Evolutionary conservation across 805 yeast species (phyloP), one percentile per base, ranked within the genome.

Genomic region (Kazachstania psychrophila): DNA sequence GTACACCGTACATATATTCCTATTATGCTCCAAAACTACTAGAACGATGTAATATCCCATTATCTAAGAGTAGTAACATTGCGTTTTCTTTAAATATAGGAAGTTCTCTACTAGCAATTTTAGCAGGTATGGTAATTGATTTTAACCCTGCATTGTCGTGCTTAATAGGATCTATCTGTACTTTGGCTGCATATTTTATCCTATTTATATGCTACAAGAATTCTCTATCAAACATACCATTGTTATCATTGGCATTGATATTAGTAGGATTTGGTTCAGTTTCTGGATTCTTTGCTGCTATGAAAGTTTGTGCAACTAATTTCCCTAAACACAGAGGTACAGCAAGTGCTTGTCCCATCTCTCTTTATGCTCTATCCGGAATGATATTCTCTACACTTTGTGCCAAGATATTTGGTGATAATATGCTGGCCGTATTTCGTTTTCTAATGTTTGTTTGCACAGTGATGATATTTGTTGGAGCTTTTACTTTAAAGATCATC

Each of bases 1-100:
- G 92, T 2, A 80, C 87, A 2, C 82, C 85, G 0, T 82, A 82
- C 48, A 61, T 79, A 11, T 82, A 75, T 52, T 83, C 88, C 0
- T 73, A 75, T n/a, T 82, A 75, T 51, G 77, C 86, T 1, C 88
- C 89, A 2, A 87, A 81, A 51, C 60, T 82, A 43, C 68, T 79
- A 19, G 60, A 65, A 18, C 61, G 68, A 45, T 73, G 80, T 17
- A 69, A 74, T 0, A 64, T 81, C 19, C 69, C 79, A 0, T 70
- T 80, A 0, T 62, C 74, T 0, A 74, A 73, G 43, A 73, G 86
- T 6, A 82, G 87, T 2, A 68, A 72, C 11, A 64, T 82, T 4
- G 75, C 89, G 0, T 60, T 81, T 25, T 70, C 79, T 0, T 62
- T 78, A 17, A 75, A 71, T 28, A 52, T 79, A 6, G 94, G 94